phyloP scores from a whole-genome alignment of 2,329 filamentous ascomycete genomes.

The Fusarium anguioides region DNA sequence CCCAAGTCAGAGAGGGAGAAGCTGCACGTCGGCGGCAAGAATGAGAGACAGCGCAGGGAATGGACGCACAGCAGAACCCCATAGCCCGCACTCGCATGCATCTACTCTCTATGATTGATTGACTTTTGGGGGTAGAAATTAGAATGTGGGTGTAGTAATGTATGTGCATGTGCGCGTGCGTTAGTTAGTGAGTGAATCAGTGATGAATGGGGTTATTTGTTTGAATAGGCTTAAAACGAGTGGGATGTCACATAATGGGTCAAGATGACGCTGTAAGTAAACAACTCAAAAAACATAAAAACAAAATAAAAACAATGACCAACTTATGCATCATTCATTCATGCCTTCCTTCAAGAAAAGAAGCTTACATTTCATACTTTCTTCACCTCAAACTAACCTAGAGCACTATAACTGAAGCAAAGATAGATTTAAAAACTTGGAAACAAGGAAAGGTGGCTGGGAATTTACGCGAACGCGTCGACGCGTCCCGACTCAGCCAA shows the following conservation, averaged over 20 bases:
- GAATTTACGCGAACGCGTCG: constrained; percentile 22
- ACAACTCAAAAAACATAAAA: constrained; percentile 20
- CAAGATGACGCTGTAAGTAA: constrained; percentile 37
- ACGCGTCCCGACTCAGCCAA: constrained; percentile 27
- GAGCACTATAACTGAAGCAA: not conserved
- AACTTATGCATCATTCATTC: not conserved
- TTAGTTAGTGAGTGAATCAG: no score
- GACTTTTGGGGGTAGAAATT: not conserved
- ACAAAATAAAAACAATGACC: not conserved
- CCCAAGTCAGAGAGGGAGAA: constrained; percentile 19
- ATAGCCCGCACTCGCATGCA: constrained; percentile 28
- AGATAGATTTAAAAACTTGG: not conserved
- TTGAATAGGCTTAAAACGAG: constrained; percentile 15
- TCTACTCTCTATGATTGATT: constrained; percentile 3
- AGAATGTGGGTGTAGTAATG: no score
- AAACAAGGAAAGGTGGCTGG: constrained; percentile 16
- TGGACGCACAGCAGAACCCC: not conserved
- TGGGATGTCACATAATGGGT: constrained; percentile 23
- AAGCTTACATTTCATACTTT: constrained; percentile 9
- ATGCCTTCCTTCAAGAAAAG: not conserved
- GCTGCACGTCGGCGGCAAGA: constrained; percentile 35
- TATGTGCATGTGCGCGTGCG: not conserved
- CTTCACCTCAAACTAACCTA: constrained; percentile 14
- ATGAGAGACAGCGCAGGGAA: constrained; percentile 28
- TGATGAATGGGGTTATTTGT: constrained; percentile 9